Percentiles rank a stretch among this genome's conserved stretches.
Conservation (phyloP, 257 asterid species). For the Salvia miltiorrhiza region DNA sequence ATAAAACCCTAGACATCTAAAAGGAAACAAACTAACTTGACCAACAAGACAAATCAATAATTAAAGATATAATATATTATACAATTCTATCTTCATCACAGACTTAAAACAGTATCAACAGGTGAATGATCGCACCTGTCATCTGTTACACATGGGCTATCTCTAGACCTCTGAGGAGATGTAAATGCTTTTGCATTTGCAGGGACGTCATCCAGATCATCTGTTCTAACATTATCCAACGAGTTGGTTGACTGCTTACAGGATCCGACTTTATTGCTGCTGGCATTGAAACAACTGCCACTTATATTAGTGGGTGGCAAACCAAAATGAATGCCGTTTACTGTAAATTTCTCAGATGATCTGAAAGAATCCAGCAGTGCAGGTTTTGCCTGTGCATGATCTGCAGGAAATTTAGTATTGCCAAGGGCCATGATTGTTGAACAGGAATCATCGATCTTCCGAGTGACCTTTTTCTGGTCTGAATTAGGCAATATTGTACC, state of each 20-base stretch:
- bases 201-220: slow-evolving; percentile 20
- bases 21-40: too few species aligned
- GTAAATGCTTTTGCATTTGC: slow-evolving; percentile 24
- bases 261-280: slow-evolving; percentile 14
- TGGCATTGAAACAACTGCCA: slow-evolving; percentile 20
- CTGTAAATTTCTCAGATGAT: slow-evolving; percentile 28
- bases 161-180: slow-evolving; percentile 47
- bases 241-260: slow-evolving; percentile 18
- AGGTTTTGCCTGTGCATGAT: slow-evolving; percentile 28
- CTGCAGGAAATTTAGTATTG: slow-evolving; percentile 17
- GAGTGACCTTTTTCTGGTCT: slow-evolving; percentile 21
- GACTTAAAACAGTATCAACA: slow-evolving; percentile 45
- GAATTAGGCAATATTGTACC: slow-evolving; percentile 15
- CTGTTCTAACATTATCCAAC: slow-evolving; percentile 9
- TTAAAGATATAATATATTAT: too few species aligned
- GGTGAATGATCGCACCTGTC: slow-evolving; percentile 28
- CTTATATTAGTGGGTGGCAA: slow-evolving; percentile 13
- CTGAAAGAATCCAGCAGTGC: slow-evolving; percentile 15
- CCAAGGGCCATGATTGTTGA: slow-evolving; percentile 43
- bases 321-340: slow-evolving; percentile 26
- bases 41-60: too few species aligned
- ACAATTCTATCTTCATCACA: too few species aligned
- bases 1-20: too few species aligned
- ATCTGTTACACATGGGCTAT: slow-evolving; percentile 20
- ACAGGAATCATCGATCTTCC: slow-evolving; percentile 29